Base-by-base conservation (phyloP, 805 yeast genomes). In the Ogataea chonburiensis region DNA sequence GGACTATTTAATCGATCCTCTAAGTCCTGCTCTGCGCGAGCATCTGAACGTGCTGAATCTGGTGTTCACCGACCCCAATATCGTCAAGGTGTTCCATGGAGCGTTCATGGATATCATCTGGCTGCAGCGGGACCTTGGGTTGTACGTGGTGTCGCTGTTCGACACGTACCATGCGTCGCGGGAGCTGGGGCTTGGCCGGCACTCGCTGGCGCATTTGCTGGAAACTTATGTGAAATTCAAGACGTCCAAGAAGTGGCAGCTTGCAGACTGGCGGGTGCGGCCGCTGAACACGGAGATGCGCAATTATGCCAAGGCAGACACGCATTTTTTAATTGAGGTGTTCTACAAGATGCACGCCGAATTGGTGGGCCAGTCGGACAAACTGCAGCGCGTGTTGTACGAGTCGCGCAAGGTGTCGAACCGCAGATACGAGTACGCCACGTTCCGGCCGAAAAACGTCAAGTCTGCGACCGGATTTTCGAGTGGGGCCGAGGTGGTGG, bases 21-120 rank as follows among this genome's bases (percentile, higher is more conserved):
- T 93, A 20, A 76, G 78, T 2, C 57, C 64, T 8, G 33, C 38
- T 8, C 68, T 93, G 22, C 67, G 96, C 39, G 86, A 83, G 24
- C 85, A 86, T 42, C 64, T 93, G 31, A 65, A 71, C 31, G 60
- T 61, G 1, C 64, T 93, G 38, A 93, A 93, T 62, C 68, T 64
- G 28, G 75, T 91, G 1, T 87, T 91, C 46, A 73, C 97, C 2
- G 68, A 93, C 60, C 97, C 98, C 0, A 49, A 63, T 5, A 79
- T 91, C 20, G 67, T 86, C 18, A 93, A 93, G 56, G 94, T 93
- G 1, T 78, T 93, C 47, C 99, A 93, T 59, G 99, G 99, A 43
- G 96, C 98, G 0, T 81, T 77, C 49, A 88, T 87, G 95, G 99
- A 93, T 67, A 84, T 93, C 4, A 80, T 87, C 28, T 93, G 99